A percentile compares a stretch with the other conserved stretches of the same genome.
Conservation (phyloP, 1,139 yeast species). For the Candida freyschussii region DNA sequence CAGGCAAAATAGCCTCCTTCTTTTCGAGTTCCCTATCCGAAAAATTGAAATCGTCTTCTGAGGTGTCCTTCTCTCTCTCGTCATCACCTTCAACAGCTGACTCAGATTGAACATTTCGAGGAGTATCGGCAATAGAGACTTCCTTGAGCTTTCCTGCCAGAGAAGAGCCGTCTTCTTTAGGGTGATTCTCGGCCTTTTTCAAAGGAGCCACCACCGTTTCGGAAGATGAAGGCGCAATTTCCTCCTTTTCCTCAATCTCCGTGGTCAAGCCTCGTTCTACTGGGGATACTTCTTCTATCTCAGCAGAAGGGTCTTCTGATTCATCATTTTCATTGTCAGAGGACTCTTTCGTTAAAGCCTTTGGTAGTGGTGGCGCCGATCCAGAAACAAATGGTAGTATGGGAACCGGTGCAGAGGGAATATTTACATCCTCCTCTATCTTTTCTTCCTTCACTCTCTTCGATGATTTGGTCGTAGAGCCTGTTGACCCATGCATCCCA, state of each 20-base stretch:
- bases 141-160: conserved; percentile 16
- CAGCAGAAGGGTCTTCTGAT: conserved; percentile 2
- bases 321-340: conserved; percentile 5
- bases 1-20: conserved; percentile 9
- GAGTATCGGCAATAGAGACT: conserved; percentile 9
- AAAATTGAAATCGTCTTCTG: conserved; percentile 20
- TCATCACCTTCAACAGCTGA: conserved; percentile 27
- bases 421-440: conserved; percentile 14
- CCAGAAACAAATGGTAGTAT: conserved; percentile 46
- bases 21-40: conserved; percentile 20
- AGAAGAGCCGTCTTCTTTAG: conserved; percentile 1
- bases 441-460: conserved; percentile 27
- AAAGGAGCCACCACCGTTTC: too few species aligned
- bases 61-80: conserved; percentile 21
- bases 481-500: conserved; percentile 21
- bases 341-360: conserved; percentile 21
- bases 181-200: conserved; percentile 1
- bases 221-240: too few species aligned
- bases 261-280: conserved; percentile 2
- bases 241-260: conserved; percentile 5
- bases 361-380: conserved; percentile 27
- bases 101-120: conserved; percentile 15
- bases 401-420: conserved; percentile 40
- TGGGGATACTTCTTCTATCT: conserved; percentile 13
- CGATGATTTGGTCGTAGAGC: conserved; percentile 12